phyloP scores from a whole-genome alignment of 2,329 filamentous ascomycete species.

The Knufia fluminis region DNA sequence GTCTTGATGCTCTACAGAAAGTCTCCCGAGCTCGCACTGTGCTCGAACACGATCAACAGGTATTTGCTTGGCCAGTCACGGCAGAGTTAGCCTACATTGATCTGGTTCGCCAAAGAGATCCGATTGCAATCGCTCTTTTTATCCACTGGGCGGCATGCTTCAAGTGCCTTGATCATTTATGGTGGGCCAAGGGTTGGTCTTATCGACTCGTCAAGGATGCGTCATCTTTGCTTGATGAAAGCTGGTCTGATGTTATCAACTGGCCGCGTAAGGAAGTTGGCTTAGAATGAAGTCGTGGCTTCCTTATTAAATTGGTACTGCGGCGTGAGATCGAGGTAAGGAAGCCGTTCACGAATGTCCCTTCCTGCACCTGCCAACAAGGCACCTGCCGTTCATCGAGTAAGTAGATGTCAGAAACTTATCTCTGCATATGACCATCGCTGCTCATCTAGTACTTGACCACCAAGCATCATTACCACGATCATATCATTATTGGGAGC shows the following conservation, averaged over 20 bases:
- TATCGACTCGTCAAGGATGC: constrained; percentile 21
- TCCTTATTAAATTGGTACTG: not conserved
- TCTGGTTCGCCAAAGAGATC: constrained; percentile 17
- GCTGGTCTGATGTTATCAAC: constrained; percentile 16
- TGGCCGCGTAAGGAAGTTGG: constrained; percentile 21
- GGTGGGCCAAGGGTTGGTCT: constrained; percentile 23
- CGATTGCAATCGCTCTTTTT: constrained; percentile 20
- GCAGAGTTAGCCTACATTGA: constrained; percentile 18
- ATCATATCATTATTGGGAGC: not conserved
- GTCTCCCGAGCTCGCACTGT: constrained; percentile 20
- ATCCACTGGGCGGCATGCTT: constrained; percentile 22
- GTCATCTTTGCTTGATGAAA: constrained; percentile 17
- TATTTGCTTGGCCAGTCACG: constrained; percentile 22
- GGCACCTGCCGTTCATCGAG: too few relatives aligned
- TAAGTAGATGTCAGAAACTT: too few relatives aligned
- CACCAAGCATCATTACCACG: not conserved
- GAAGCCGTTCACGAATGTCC: too few relatives aligned
- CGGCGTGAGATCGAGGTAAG: too few relatives aligned
- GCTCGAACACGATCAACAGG: constrained; percentile 22
- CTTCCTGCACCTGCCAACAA: not conserved
- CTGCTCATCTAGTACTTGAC: too few relatives aligned
- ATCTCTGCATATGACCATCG: too few relatives aligned
- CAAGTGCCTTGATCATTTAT: constrained; percentile 23
- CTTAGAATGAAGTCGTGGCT: constrained; percentile 10
- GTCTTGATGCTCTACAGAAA: constrained; percentile 14